A percentile compares a stretch with the other conserved stretches of the same genome.
These are phyloP conservation scores for Hemerocallis citrina DNA, from an alignment of 106 monocot genomes.

Conservation along the genomic window DNA sequence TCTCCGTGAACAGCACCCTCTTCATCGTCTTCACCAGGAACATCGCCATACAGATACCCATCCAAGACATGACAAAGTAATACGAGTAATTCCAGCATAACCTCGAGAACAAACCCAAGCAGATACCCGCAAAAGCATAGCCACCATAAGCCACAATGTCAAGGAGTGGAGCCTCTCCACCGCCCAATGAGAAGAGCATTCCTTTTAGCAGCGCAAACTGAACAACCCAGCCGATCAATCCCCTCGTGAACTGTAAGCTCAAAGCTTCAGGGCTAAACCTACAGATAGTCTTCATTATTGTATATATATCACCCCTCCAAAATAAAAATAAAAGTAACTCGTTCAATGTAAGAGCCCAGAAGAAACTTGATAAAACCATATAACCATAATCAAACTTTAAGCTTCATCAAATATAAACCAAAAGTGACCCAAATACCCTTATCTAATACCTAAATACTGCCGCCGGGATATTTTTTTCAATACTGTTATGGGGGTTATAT, in stretches of 20 bases:
- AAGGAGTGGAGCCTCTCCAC: conserved; percentile 21
- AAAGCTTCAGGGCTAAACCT: conserved; percentile 37
- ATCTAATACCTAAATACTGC: background rate
- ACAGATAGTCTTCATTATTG: background rate
- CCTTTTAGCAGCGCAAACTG: conserved; percentile 29
- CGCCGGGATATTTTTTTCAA: too few species aligned
- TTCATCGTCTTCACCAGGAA: conserved; percentile 23
- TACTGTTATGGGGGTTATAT: too few species aligned
- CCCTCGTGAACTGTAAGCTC: conserved; percentile 33
- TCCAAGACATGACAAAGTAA: conserved; percentile 28
- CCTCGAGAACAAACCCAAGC: conserved; percentile 11
- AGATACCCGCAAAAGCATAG: conserved; percentile 27
- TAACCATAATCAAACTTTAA: too few species aligned
- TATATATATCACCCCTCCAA: background rate
- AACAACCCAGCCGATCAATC: conserved; percentile 27
- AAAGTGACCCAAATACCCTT: too few species aligned
- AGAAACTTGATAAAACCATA: too few species aligned
- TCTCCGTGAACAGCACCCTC: conserved; percentile 19
- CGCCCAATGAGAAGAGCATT: conserved; percentile 23
- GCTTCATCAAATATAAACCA: too few species aligned
- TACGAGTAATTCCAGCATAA: conserved; percentile 25
- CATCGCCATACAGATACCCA: conserved; percentile 28
- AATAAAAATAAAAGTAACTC: too few species aligned
- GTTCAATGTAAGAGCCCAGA: too few species aligned
- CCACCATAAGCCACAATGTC: conserved; percentile 24